phyloP scores from a whole-genome alignment of 306 rosid genomes.

The Arachis stenosperma region DNA sequence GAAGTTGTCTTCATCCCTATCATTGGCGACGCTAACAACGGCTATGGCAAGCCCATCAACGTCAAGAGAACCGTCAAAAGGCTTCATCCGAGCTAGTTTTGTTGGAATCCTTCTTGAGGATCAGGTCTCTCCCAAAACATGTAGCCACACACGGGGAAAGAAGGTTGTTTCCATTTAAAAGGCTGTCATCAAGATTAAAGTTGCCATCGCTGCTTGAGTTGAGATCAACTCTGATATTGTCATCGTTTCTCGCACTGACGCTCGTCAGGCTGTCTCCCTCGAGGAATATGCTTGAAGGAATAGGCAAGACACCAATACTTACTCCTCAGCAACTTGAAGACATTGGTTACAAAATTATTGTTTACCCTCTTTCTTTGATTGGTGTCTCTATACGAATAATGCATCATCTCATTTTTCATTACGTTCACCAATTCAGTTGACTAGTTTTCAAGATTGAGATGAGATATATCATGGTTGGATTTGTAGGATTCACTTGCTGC shows the following conservation, averaged over 20 bases:
- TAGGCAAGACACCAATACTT: conserved; percentile 87
- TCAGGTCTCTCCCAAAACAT: conserved; percentile 88
- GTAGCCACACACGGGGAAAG: conserved; percentile 86
- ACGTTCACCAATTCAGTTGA: no score
- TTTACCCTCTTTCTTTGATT: conserved; percentile 84
- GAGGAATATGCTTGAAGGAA: conserved; percentile 98
- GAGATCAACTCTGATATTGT: conserved; percentile 86
- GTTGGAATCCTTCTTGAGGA: conserved; percentile 87
- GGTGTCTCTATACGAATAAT: conserved; percentile 84
- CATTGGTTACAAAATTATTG: conserved; percentile 76
- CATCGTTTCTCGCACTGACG: conserved; percentile 82
- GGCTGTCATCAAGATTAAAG: conserved; percentile 71
- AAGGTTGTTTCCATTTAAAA: conserved; percentile 77
- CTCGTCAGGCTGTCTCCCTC: conserved; percentile 86
- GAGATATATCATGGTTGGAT: conserved; percentile 22
- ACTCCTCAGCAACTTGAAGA: conserved; percentile 71
- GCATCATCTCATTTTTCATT: conserved; percentile 42
- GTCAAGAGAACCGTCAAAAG: no score
- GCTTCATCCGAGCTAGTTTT: conserved; percentile 62
- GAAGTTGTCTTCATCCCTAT: no score
- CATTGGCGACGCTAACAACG: no score
- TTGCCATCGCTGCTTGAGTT: conserved; percentile 75
- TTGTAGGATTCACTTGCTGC: conserved; percentile 77
- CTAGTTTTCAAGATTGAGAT: conserved; percentile 6
- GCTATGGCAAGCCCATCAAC: no score